These are phyloP conservation scores for Yamadazyma siamensis DNA, from an alignment of 1,139 yeast species.

Conservation along the genomic window DNA sequence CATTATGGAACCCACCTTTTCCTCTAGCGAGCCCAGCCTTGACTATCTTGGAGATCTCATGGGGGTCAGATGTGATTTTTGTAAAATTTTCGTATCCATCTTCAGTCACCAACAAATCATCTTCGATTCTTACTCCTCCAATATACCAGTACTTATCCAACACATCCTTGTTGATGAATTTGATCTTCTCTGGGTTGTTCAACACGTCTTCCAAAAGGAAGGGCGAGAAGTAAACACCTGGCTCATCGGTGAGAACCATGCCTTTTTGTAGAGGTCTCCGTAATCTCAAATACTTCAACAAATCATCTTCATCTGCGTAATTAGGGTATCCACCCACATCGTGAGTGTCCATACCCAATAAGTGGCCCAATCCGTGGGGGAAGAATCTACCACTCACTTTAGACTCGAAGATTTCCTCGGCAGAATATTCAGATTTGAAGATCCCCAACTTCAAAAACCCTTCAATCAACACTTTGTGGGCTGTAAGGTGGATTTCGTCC, in stretches of 20 bases:
- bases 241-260: conserved; percentile 93
- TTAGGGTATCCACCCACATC: conserved; percentile 90
- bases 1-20: conserved; percentile 59
- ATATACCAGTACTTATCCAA: conserved; percentile 78
- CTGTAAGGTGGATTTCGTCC: conserved; percentile 79
- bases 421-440: conserved; percentile 58
- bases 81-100: conserved; percentile 81
- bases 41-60: conserved; percentile 74
- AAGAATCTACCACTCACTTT: conserved; percentile 75
- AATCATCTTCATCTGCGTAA: conserved; percentile 76
- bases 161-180: conserved; percentile 62
- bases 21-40: conserved; percentile 67
- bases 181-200: conserved; percentile 52
- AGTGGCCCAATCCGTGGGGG: conserved; percentile 95
- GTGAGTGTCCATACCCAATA: conserved; percentile 92
- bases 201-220: conserved; percentile 67
- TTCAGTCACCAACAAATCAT: conserved; percentile 76
- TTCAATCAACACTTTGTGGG: conserved; percentile 74
- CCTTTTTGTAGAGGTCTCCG: conserved; percentile 69
- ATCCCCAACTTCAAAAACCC: conserved; percentile 74
- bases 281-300: conserved; percentile 72
- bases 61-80: conserved; percentile 78
- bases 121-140: conserved; percentile 97
- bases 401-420: conserved; percentile 65
- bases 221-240: conserved; percentile 89